phyloP scores from a whole-genome alignment of 108 stramenopile species.

The Fragilaria crotonensis region DNA sequence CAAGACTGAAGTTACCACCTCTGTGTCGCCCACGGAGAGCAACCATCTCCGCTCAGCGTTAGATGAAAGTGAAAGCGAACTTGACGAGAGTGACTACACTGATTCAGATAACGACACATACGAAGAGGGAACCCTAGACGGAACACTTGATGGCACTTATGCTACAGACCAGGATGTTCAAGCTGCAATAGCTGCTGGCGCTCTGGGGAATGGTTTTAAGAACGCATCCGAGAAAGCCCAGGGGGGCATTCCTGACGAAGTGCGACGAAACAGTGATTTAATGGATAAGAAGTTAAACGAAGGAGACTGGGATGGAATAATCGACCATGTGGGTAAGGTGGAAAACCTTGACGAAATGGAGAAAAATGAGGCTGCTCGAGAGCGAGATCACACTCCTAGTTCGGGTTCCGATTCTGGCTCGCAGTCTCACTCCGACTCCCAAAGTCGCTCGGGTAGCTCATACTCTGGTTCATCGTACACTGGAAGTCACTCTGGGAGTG shows the following conservation, averaged over 20 bases:
- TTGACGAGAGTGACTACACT: not conserved
- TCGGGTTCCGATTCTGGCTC: not conserved
- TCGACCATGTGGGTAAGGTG: not conserved
- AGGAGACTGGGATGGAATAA: not conserved
- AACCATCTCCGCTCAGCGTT: not conserved
- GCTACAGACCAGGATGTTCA: not conserved
- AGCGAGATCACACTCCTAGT: not conserved
- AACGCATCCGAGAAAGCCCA: not conserved
- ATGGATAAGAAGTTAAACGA: not conserved
- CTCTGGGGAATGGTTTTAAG: not conserved
- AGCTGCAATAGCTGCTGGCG: not conserved
- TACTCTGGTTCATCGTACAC: not conserved
- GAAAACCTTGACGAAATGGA: not conserved
- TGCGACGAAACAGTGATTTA: not conserved
- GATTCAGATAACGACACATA: slow-evolving; percentile 3
- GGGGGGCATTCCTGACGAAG: not conserved
- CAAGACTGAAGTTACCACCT: not conserved
- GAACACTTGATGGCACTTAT: not conserved
- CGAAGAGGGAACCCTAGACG: not conserved
- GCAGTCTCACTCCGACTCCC: not conserved
- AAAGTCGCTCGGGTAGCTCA: not conserved
- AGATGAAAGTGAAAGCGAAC: slow-evolving; percentile 3
- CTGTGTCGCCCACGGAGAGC: not conserved
- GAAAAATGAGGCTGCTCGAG: not conserved
- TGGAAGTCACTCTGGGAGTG: not conserved